Evolutionary conservation across 1,139 yeast species (phyloP), one percentile per base, ranked within the genome.

Genomic region (Taphrina deformans): DNA sequence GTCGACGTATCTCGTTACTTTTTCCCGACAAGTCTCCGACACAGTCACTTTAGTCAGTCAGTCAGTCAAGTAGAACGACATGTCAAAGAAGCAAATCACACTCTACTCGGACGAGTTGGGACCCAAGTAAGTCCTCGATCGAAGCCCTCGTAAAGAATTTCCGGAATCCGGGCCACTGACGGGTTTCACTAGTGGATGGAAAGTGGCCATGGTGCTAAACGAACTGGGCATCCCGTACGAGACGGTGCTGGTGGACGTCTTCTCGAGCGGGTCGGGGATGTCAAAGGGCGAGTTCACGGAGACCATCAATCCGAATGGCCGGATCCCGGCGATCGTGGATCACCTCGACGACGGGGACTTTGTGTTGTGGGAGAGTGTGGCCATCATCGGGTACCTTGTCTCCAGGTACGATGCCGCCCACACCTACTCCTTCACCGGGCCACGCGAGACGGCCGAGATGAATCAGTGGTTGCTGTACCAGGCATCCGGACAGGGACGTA

Each of bases 291-390:
- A 29, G 26, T 51, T 2, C 55, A 33, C 16, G 7, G 23, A 9
- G n/a, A 51, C 55, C 40, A 51, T 51, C 44, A 51, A 51, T 18
- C 55, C 55, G 55, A 51, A 51, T 44, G 58, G 58, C 33, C 18
- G 58, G 24, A 53, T 53, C 18, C 58, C 58, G 18, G 58, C 58
- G 16, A 35, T 53, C 33, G 55, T 51, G 9, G 55, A 51, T 44
- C 55, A 51, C 33, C 7, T 7, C 12, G n/a, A 4, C 14, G 58
- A 35, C 21, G 52, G 26, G 1, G 58, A 38, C 33, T 53, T 53
- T 27, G 48, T 27, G 26, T 35, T 53, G 48, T 53, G 58, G 58
- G 55, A 51, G 29, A 23, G 38, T 14, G 18, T 35, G 21, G 58
- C 58, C 48, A 53, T 53, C 48, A 35, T 53, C 18, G 48, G 23